phyloP scores from a whole-genome alignment of 1,139 yeast genomes.

The Geotrichum histeridarum region DNA sequence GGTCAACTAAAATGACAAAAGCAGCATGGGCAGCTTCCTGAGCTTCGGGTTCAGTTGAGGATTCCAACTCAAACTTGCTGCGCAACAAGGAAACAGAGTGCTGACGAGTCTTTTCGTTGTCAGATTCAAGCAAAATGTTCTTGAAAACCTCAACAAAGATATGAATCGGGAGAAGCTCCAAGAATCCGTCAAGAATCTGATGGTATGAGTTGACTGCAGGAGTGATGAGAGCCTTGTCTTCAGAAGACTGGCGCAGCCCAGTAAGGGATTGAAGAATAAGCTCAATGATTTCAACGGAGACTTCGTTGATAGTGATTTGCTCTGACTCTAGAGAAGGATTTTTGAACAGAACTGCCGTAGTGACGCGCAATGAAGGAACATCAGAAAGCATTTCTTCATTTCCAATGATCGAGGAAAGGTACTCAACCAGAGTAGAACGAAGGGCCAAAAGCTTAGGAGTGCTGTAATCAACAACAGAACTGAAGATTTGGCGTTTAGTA shows the following conservation, averaged over 20 bases:
- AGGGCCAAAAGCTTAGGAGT: slow-evolving; percentile 46
- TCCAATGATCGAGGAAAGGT: slow-evolving; percentile 30
- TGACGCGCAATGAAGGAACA: slow-evolving; percentile 31
- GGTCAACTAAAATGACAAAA: slow-evolving; percentile 23
- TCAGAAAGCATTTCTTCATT: slow-evolving; percentile 30
- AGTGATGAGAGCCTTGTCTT: slow-evolving; percentile 5
- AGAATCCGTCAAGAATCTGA: slow-evolving; percentile 53
- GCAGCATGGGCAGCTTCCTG: slow-evolving; percentile 35
- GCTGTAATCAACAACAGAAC: slow-evolving; percentile 53
- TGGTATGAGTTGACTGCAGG: slow-evolving; percentile 27
- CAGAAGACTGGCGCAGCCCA: slow-evolving; percentile 5
- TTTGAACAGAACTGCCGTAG: slow-evolving; percentile 23
- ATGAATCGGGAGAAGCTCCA: slow-evolving; percentile 69
- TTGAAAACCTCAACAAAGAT: slow-evolving; percentile 63
- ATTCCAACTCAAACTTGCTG: slow-evolving; percentile 55
- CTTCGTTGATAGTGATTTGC: slow-evolving; percentile 18
- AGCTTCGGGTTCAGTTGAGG: slow-evolving; percentile 35
- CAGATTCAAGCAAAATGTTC: slow-evolving; percentile 44
- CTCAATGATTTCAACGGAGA: slow-evolving; percentile 24
- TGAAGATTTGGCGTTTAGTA: slow-evolving; percentile 57
- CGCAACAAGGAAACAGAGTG: slow-evolving; percentile 52
- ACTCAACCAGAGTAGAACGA: slow-evolving; percentile 50
- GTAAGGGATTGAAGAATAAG: slow-evolving; percentile 21
- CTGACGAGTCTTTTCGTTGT: slow-evolving; percentile 29
- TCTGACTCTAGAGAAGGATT: slow-evolving; percentile 17